Conservation (phyloP, 208 protist genomes). For the Wallacemonas sp. region DNA sequence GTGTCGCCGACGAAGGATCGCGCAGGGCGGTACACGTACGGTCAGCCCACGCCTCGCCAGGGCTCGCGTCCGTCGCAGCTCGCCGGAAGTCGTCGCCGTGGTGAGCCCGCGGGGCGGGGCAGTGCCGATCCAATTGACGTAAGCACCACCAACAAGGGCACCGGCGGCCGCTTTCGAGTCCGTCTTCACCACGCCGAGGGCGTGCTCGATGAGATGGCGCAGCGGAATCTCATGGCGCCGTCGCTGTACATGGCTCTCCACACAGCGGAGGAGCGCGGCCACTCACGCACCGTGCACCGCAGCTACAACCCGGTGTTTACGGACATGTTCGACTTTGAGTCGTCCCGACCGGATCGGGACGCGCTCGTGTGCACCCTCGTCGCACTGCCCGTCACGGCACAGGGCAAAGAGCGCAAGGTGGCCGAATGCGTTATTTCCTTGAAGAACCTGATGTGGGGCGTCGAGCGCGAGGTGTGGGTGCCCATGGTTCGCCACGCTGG, state of each 20-base stretch:
- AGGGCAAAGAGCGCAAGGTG: conserved; percentile 44
- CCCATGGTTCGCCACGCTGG: conserved; percentile 67
- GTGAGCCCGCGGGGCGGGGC: background rate
- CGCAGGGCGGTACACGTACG: background rate
- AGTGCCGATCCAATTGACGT: background rate
- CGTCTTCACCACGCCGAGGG: conserved; percentile 46
- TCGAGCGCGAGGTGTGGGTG: conserved; percentile 62
- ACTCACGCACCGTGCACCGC: conserved; percentile 39
- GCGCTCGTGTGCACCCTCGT: conserved; percentile 70
- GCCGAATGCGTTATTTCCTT: conserved; percentile 73
- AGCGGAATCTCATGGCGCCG: conserved; percentile 16
- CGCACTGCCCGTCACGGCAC: conserved; percentile 11
- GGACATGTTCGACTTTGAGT: conserved; percentile 78
- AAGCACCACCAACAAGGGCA: background rate
- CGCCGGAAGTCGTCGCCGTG: background rate
- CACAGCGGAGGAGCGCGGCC: conserved; percentile 54
- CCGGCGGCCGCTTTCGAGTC: conserved; percentile 39
- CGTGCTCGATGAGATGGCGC: conserved; percentile 38
- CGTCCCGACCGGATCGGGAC: conserved; percentile 45
- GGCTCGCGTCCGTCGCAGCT: background rate
- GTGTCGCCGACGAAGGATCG: conserved; percentile 1
- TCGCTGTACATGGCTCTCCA: conserved; percentile 58
- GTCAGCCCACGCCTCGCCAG: background rate
- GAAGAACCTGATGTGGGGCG: conserved; percentile 46
- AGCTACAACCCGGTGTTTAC: conserved; percentile 61